Base-by-base conservation (phyloP, 208 protist species). In the Leishmania amazonensis region DNA sequence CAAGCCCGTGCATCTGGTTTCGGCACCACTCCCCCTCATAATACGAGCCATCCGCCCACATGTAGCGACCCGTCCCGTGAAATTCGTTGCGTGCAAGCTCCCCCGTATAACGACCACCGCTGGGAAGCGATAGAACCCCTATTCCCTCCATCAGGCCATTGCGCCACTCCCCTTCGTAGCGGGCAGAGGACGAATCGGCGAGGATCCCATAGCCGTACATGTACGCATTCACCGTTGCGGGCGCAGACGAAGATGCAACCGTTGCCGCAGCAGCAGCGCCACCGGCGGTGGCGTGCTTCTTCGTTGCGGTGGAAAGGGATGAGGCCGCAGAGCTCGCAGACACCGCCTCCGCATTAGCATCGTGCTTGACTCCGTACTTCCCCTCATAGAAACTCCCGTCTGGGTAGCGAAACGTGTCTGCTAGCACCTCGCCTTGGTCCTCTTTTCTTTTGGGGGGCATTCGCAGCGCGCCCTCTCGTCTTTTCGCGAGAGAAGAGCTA, bases 1-100 rank as follows among this genome's bases (percentile, higher is more conserved):
- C 97, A n/a, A 81, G 49, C 13, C 96, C 96, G 73, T 99, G 91
- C 90, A 98, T 97, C 73, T 88, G 86, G 51, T 94, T 90, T 28
- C 91, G 88, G 58, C 85, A 78, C 94, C 95, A 98, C 67, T 94
- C 70, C 4, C 96, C 96, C 42, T 95, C 91, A 76, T 98, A 98
- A 58, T 81, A 89, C 31, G 94, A 95, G 21, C 95, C 94, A 81
- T 98, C 95, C 28, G 94, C 87, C 94, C 95, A 98, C 49, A 82
- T 93, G 76, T 97, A 97, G 47, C 81, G 91, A 3, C 95, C 96
- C 1, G 68, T 81, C 19, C 95, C 95, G 73, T 96, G 87, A 72
- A 91, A 97, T 31, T 76, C 74, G 75, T 90, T 92, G 35, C 88
- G 87, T 31, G 84, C 76, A 51, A 97, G 92, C 7, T 81, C 77